A percentile compares a stretch with the other conserved stretches of the same genome.
These are phyloP conservation scores for Vachellia collinsii DNA, from an alignment of 306 rosid genomes.

Conservation along the genomic window DNA sequence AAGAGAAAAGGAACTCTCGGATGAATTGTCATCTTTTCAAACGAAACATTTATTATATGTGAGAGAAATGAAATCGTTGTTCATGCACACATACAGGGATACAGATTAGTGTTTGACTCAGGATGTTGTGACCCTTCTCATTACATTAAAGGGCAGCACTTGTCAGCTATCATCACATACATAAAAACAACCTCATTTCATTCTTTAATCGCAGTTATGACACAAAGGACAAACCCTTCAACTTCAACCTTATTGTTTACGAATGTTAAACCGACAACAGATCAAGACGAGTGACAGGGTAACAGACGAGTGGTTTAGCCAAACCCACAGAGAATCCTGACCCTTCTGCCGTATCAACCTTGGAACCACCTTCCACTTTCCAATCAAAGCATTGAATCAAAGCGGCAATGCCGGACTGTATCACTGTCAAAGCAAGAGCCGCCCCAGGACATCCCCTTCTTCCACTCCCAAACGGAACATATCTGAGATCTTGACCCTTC, in stretches of 20 bases:
- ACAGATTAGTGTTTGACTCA: too few relatives aligned
- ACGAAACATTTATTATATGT: not conserved
- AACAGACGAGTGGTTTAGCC: conserved; percentile 44
- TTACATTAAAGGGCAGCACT: not conserved
- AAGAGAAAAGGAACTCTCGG: too few relatives aligned
- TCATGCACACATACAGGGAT: too few relatives aligned
- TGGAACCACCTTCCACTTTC: conserved; percentile 42
- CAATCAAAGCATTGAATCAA: conserved; percentile 55
- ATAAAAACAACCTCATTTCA: not conserved
- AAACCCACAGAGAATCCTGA: conserved; percentile 51
- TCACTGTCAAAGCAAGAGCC: conserved; percentile 40
- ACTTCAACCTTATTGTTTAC: not conserved
- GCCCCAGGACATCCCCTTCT: conserved; percentile 57
- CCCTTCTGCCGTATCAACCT: conserved; percentile 44
- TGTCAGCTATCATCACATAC: not conserved
- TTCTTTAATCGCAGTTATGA: not conserved
- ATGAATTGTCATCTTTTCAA: too few relatives aligned
- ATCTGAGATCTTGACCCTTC: conserved; percentile 42
- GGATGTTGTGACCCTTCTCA: too few relatives aligned
- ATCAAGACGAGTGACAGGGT: conserved; percentile 40
- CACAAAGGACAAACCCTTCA: not conserved
- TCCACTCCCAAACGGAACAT: conserved; percentile 59
- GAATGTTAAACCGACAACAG: conserved; percentile 24
- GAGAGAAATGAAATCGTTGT: not conserved
- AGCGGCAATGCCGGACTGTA: conserved; percentile 39